Conservation (phyloP, 306 rosid species). For the Fragaria vesca region DNA sequence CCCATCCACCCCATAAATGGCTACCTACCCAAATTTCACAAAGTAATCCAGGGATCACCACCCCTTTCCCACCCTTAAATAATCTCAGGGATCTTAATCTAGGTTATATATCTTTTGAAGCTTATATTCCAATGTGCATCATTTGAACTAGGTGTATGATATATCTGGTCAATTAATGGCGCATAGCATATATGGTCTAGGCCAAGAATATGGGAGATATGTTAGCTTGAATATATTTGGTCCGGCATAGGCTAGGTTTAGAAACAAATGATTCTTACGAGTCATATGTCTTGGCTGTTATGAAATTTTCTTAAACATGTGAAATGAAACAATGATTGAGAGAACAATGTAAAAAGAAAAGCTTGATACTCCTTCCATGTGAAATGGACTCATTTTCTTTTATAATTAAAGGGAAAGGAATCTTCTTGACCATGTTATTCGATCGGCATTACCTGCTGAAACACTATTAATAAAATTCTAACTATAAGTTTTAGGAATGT, state of each 20-base stretch:
- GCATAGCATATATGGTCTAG: not conserved
- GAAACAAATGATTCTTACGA: not conserved
- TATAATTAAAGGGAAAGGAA: slow-evolving; percentile 11
- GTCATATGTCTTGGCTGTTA: not conserved
- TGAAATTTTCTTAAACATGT: not conserved
- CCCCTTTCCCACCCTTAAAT: not conserved
- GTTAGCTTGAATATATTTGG: not conserved
- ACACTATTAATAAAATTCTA: not conserved
- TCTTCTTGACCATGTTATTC: slow-evolving; percentile 15
- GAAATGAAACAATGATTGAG: slow-evolving; percentile 17
- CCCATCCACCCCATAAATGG: slow-evolving; percentile 43
- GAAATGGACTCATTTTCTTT: slow-evolving; percentile 14
- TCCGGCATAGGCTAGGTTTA: not conserved
- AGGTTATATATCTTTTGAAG: not conserved
- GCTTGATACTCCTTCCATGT: slow-evolving; percentile 22
- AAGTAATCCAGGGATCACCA: not conserved
- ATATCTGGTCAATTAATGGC: not conserved
- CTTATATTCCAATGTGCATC: not conserved
- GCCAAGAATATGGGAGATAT: slow-evolving; percentile 8
- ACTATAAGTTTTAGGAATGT: not conserved
- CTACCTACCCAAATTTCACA: slow-evolving; percentile 29
- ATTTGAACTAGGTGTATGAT: not conserved
- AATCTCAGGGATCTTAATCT: not conserved
- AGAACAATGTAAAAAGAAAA: not conserved
- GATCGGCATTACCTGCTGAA: not conserved